These are phyloP conservation scores for Castanea crenata DNA, from an alignment of 306 rosid genomes.

Conservation along the genomic window DNA sequence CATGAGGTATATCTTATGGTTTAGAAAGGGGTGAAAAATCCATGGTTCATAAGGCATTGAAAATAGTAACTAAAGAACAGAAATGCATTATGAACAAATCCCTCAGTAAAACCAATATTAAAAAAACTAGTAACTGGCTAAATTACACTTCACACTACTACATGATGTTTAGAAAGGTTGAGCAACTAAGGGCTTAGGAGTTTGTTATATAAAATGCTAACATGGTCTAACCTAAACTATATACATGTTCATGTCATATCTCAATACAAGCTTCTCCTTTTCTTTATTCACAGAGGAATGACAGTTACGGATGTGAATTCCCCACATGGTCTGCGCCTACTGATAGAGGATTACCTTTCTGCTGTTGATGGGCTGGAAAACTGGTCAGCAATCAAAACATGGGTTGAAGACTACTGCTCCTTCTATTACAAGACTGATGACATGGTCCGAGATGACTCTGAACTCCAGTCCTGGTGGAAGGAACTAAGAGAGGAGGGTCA, in stretches of 20 bases:
- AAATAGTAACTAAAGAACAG: background rate
- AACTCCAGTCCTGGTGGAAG: constrained; percentile 82
- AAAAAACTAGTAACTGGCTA: background rate
- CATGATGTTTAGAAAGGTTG: background rate
- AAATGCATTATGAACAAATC: background rate
- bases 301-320: constrained; percentile 54
- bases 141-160: background rate
- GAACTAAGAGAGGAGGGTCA: constrained; percentile 68
- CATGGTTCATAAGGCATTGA: background rate
- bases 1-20: constrained; percentile 27
- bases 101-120: background rate
- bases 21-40: background rate
- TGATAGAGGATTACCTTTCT: constrained; percentile 75
- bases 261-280: constrained; percentile 9
- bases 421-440: constrained; percentile 50
- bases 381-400: constrained; percentile 59
- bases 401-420: constrained; percentile 63
- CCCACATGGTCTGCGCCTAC: constrained; percentile 53
- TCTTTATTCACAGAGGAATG: constrained; percentile 54
- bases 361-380: constrained; percentile 83
- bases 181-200: background rate
- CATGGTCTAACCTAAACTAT: background rate
- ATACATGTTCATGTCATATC: background rate
- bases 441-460: constrained; percentile 33
- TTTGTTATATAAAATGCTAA: no score